Percentiles rank a stretch among this genome's conserved stretches.
Evolutionary conservation across 192 early-diverging fungal genomes (phyloP).

Genomic region (Jimgerdemannia lactiflua): DNA sequence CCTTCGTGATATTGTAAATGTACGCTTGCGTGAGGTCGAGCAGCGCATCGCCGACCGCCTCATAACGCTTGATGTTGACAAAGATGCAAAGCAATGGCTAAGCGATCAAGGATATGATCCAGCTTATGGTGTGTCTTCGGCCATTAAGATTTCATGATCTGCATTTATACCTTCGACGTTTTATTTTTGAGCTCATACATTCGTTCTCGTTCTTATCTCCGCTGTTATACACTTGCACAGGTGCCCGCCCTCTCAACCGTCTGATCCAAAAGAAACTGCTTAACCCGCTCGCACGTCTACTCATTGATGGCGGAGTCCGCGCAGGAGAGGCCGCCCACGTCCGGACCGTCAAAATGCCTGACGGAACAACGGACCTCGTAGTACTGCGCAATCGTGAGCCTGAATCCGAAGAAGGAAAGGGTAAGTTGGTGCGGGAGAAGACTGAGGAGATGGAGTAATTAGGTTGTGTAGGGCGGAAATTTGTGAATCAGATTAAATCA

Average conservation of each 20-base stretch:
- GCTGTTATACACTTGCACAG: neutral
- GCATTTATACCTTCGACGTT: no score
- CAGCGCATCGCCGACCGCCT: constrained; percentile 49
- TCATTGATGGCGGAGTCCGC: constrained; percentile 65
- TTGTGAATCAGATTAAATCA: no score
- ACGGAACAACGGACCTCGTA: constrained; percentile 16
- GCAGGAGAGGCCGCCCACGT: constrained; percentile 48
- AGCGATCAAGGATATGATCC: constrained; percentile 66
- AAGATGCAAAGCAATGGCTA: constrained; percentile 58
- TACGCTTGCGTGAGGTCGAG: constrained; percentile 69
- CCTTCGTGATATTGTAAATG: constrained; percentile 72
- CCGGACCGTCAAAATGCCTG: neutral
- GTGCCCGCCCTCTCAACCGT: constrained; percentile 64
- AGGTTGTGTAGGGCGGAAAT: no score
- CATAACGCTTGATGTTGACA: constrained; percentile 51
- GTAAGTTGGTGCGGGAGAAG: no score
- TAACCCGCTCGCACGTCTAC: constrained; percentile 53
- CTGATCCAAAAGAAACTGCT: constrained; percentile 61
- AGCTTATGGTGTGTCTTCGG: constrained; percentile 41
- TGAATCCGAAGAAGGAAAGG: neutral
- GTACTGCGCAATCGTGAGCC: constrained; percentile 28
- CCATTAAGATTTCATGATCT: no score
- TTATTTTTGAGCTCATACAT: no score
- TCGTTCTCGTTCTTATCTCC: no score
- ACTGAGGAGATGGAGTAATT: no score